phyloP scores from a whole-genome alignment of 1,139 yeast species.

The Saccharomyces pastorianus region DNA sequence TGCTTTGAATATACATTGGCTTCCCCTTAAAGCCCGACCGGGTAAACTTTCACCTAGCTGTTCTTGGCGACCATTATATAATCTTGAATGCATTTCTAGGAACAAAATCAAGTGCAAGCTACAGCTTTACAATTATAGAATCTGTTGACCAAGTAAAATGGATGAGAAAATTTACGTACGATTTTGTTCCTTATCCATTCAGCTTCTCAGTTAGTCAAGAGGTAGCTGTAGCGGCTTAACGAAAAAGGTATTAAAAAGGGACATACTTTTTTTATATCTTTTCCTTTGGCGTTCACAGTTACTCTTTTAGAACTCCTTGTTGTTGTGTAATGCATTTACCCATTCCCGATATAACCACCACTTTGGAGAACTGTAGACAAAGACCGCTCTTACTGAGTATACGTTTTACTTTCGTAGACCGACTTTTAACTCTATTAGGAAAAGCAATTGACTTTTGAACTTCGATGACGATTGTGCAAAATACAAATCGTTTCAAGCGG shows the following conservation, averaged over 20 bases:
- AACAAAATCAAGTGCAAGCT: background rate
- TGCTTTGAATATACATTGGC: background rate
- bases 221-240: background rate
- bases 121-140: background rate
- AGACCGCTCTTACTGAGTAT: background rate
- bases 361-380: background rate
- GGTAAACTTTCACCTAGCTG: background rate
- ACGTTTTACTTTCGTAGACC: background rate
- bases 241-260: background rate
- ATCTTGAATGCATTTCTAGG: background rate
- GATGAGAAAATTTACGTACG: no score
- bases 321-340: background rate
- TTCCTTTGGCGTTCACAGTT: background rate
- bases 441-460: background rate
- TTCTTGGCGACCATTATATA: background rate
- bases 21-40: background rate
- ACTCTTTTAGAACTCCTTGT: background rate
- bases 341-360: background rate
- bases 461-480: background rate
- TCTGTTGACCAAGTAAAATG: background rate
- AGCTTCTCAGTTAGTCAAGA: background rate
- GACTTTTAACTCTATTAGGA: background rate
- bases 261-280: background rate
- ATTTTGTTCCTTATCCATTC: background rate
- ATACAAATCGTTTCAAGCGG: background rate